Percentiles rank a stretch among this genome's conserved stretches.
Conservation (phyloP, 116 monocot species). For the Phalaenopsis hybrid region DNA sequence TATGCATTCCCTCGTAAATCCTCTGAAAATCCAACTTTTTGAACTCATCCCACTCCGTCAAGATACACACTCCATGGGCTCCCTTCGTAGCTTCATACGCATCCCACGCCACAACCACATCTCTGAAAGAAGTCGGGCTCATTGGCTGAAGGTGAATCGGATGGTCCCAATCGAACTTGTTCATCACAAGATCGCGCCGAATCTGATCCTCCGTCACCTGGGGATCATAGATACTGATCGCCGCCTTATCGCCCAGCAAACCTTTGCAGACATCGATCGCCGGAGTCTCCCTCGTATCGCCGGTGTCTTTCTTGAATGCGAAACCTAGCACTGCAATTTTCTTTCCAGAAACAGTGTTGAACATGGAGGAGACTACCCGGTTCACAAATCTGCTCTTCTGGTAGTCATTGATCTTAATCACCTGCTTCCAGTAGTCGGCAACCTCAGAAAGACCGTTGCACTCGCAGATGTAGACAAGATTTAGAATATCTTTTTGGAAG, state of each 20-base stretch:
- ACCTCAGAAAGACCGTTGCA: slow-evolving; percentile 37
- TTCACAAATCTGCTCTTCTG: slow-evolving; percentile 37
- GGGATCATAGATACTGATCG: slow-evolving; percentile 29
- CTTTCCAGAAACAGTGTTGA: slow-evolving; percentile 31
- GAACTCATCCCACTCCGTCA: slow-evolving; percentile 52
- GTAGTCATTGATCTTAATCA: slow-evolving; percentile 40
- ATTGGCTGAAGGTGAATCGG: slow-evolving; percentile 29
- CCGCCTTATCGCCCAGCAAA: slow-evolving; percentile 24
- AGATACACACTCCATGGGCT: slow-evolving; percentile 39
- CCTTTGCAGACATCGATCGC: slow-evolving; percentile 37
- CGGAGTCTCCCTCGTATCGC: slow-evolving; percentile 33
- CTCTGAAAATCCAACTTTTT: slow-evolving; percentile 32
- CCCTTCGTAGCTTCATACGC: slow-evolving; percentile 43
- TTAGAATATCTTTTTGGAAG: slow-evolving; percentile 36
- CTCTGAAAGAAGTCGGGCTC: slow-evolving; percentile 28
- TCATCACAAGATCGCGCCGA: slow-evolving; percentile 33
- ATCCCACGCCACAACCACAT: slow-evolving; percentile 31
- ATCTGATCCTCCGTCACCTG: slow-evolving; percentile 40
- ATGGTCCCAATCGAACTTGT: slow-evolving; percentile 42
- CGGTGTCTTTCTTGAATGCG: slow-evolving; percentile 35
- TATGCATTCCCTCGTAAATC: slow-evolving; percentile 42
- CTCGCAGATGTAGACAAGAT: slow-evolving; percentile 33
- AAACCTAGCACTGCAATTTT: slow-evolving; percentile 36
- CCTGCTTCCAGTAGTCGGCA: slow-evolving; percentile 33
- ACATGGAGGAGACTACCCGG: slow-evolving; percentile 31